Conservation (phyloP, 108 stramenopile genomes). For the Nitzschia sp. region DNA sequence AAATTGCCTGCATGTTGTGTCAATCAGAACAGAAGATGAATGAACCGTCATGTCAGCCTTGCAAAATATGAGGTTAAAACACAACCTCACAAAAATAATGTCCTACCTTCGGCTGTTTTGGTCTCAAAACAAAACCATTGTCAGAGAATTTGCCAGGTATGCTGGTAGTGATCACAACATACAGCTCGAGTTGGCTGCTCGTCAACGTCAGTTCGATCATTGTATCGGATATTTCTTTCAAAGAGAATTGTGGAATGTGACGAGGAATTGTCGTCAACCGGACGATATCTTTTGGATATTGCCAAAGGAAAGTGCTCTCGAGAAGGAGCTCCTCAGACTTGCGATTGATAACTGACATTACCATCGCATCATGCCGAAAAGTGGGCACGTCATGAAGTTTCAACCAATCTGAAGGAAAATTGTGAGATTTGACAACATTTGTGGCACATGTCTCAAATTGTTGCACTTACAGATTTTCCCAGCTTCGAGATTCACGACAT, state of each 20-base stretch:
- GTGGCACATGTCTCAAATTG: neutral
- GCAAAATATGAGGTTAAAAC: constrained; percentile 3
- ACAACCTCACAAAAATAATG: neutral
- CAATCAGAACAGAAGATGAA: too few species aligned
- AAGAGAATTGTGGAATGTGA: neutral
- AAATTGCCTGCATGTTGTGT: too few species aligned
- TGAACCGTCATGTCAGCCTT: too few species aligned
- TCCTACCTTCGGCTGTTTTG: constrained; percentile 7
- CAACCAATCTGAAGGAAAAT: neutral
- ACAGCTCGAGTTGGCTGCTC: constrained; percentile 30
- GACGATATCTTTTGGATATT: constrained; percentile 14
- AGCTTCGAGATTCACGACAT: neutral
- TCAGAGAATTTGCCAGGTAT: constrained; percentile 45
- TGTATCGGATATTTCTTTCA: neutral
- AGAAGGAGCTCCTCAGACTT: neutral
- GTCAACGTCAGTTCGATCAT: neutral
- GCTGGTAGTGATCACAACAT: constrained; percentile 47
- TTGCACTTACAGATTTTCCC: constrained; percentile 10
- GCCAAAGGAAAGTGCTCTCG: constrained; percentile 20
- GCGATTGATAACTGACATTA: constrained; percentile 3
- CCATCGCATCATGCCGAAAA: neutral
- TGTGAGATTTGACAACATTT: neutral
- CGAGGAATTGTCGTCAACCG: neutral
- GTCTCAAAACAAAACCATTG: constrained; percentile 38
- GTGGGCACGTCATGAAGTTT: neutral